These are phyloP conservation scores for Talaromyces nanjingensis DNA, from an alignment of 495 filamentous ascomycete genomes.

Conservation along the genomic window DNA sequence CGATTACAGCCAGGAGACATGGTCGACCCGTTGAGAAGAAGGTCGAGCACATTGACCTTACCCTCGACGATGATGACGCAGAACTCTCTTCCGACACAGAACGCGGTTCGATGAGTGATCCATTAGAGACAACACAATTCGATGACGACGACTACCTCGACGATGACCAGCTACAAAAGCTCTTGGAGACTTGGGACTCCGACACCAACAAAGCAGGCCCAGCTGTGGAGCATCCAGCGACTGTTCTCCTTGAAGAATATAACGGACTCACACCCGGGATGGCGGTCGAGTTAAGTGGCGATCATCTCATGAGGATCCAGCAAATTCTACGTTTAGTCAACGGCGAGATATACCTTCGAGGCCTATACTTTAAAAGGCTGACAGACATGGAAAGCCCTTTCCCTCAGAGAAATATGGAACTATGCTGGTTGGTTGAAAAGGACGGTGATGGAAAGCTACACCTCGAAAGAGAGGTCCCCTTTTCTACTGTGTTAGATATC, in stretches of 20 bases:
- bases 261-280: slow-evolving; percentile 13
- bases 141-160: slow-evolving; percentile 18
- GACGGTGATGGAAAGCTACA: not conserved
- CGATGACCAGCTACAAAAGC: slow-evolving; percentile 15
- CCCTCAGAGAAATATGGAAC: slow-evolving; percentile 16
- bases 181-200: slow-evolving; percentile 9
- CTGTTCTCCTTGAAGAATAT: not conserved
- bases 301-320: slow-evolving; percentile 17
- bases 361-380: slow-evolving; percentile 12
- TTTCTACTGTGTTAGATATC: slow-evolving; percentile 17
- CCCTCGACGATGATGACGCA: not conserved
- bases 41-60: not conserved
- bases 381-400: slow-evolving; percentile 13
- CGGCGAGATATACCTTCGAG: slow-evolving; percentile 15
- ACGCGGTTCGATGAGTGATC: not conserved
- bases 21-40: not conserved
- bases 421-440: slow-evolving; percentile 22
- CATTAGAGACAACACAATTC: slow-evolving; percentile 1
- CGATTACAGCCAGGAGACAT: not conserved
- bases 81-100: not conserved
- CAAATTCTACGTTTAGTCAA: slow-evolving; percentile 5
- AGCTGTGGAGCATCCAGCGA: not conserved
- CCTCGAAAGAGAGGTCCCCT: slow-evolving; percentile 11
- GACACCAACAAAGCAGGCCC: not conserved
- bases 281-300: slow-evolving; percentile 18